phyloP scores from a whole-genome alignment of 73 alveolate species.

The Paramecium primaurelia region DNA sequence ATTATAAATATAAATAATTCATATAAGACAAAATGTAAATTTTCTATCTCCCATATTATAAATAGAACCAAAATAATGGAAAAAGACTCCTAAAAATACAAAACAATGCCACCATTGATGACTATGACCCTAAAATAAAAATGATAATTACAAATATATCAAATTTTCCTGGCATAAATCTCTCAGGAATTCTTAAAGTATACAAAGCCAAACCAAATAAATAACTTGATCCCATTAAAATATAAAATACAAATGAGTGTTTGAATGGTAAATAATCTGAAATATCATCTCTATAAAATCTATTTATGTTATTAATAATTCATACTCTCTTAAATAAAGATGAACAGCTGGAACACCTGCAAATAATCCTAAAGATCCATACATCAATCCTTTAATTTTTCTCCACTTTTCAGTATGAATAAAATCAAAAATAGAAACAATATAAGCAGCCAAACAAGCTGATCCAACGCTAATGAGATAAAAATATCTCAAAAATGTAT shows the following conservation, averaged over 20 bases:
- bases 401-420: slow-evolving; percentile 82
- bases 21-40: slow-evolving; percentile 4
- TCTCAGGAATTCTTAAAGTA: slow-evolving; percentile 83
- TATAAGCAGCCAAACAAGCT: slow-evolving; percentile 68
- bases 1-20: not conserved
- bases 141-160: slow-evolving; percentile 61
- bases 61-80: slow-evolving; percentile 63
- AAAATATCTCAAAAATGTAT: slow-evolving; percentile 56
- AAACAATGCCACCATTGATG: slow-evolving; percentile 67
- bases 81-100: slow-evolving; percentile 64
- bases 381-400: slow-evolving; percentile 76
- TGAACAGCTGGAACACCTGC: slow-evolving; percentile 87
- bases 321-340: slow-evolving; percentile 58
- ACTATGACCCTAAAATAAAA: slow-evolving; percentile 54
- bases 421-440: slow-evolving; percentile 74
- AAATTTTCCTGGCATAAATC: slow-evolving; percentile 79
- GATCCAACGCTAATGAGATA: slow-evolving; percentile 61
- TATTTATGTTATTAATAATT: not conserved
- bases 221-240: slow-evolving; percentile 84
- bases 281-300: slow-evolving; percentile 8
- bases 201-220: slow-evolving; percentile 80
- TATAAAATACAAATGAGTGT: slow-evolving; percentile 62
- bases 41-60: slow-evolving; percentile 31
- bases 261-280: slow-evolving; percentile 50
- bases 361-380: slow-evolving; percentile 79